These are phyloP conservation scores for Trifolium repens DNA, from an alignment of 306 rosid genomes.

Conservation along the genomic window DNA sequence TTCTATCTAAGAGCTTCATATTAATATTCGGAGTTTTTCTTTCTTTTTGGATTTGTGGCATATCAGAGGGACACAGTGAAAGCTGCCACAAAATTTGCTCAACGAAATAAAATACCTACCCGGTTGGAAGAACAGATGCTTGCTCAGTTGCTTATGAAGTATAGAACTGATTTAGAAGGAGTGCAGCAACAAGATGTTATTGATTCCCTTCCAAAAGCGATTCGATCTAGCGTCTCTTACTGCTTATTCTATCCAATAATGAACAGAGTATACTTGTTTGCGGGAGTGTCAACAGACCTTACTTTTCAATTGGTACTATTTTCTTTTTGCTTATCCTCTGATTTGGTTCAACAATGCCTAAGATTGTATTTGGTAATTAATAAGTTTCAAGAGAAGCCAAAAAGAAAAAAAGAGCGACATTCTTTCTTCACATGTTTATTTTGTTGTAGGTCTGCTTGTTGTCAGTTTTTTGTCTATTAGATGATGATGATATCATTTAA, in stretches of 20 bases:
- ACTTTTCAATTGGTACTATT: slow-evolving; percentile 81
- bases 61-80: slow-evolving; percentile 73
- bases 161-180: slow-evolving; percentile 80
- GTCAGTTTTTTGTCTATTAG: slow-evolving; percentile 12
- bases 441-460: background rate
- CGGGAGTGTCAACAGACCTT: slow-evolving; percentile 72
- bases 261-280: slow-evolving; percentile 67
- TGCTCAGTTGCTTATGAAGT: slow-evolving; percentile 74
- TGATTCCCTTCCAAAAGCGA: slow-evolving; percentile 83
- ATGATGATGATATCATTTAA: background rate
- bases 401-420: background rate
- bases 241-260: slow-evolving; percentile 67
- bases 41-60: slow-evolving; percentile 36
- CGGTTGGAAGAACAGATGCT: slow-evolving; percentile 85
- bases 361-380: background rate
- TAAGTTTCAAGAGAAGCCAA: background rate
- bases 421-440: background rate
- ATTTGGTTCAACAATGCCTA: slow-evolving; percentile 9
- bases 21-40: background rate
- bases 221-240: slow-evolving; percentile 68
- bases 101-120: slow-evolving; percentile 65
- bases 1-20: background rate
- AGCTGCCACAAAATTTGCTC: slow-evolving; percentile 70
- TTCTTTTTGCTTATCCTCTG: background rate
- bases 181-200: slow-evolving; percentile 84